Base-by-base conservation (phyloP, 306 rosid genomes). In the Rosa lucieae region DNA sequence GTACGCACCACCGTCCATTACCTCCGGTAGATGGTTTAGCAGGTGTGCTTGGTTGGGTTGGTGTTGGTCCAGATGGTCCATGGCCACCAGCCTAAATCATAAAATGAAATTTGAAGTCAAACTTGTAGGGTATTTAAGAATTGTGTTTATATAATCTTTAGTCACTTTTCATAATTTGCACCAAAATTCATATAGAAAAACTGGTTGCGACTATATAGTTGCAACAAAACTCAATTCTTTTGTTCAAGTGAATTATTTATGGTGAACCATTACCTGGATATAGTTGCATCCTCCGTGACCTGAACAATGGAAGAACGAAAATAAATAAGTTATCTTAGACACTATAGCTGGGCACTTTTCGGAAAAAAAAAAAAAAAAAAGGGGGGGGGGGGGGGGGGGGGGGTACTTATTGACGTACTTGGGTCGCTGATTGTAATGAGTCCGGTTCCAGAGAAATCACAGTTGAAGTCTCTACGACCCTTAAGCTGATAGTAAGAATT, bases 391-490 rank as follows among this genome's bases (percentile, higher is more conserved):
- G 26, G n/a, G n/a, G 61, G 17, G 23, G 61, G 17, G 23, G 18
- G 61, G 26, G 26, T 23, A 23, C 23, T 14, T 51, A 5, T 51
- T 14, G 61, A 53, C 61, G 10, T 53, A 18, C 97, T 92, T 80
- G 97, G 97, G 79, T 92, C 79, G 6, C 21, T 23, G 5, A 87
- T 8, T 43, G 91, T 79, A 0, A 89, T 0, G 11, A 86, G 58
- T 10, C 67, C 97, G 4, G 97, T 39, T 39, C 78, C 44, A 9
- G 93, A 70, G 86, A 94, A 94, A 80, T 94, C 91, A 44, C 97
- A 94, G 77, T 91, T 83, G 86, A 48, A 89, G 29, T 82, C 82
- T 20, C 86, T 52, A 75, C 84, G 85, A 5, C 97, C 98, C n/a
- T 79, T 55, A 82, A 79, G 75, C 10, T 89, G 93, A 26, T 83